Conservation (phyloP, 129 eudicot genomes). For the Rutidosis leptorrhynchoides region DNA sequence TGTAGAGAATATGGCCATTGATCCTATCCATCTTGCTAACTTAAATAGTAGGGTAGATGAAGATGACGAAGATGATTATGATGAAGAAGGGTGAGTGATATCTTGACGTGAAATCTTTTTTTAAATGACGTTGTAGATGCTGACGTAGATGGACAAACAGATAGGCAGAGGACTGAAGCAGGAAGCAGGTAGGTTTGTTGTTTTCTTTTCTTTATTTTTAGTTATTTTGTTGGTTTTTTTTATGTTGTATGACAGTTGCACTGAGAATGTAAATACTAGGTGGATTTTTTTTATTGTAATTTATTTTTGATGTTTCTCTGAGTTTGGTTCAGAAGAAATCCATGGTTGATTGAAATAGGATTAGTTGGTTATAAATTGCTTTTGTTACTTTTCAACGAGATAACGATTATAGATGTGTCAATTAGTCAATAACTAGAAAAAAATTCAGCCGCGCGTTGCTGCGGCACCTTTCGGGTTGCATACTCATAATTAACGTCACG, state of each 20-base stretch:
- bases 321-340: neutral
- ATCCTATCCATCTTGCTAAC: constrained; percentile 46
- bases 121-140: constrained; percentile 29
- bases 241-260: constrained; percentile 19
- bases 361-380: too few relatives aligned
- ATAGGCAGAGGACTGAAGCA: neutral
- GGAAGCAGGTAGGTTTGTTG: neutral
- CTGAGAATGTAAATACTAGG: constrained; percentile 20
- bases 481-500: too few relatives aligned
- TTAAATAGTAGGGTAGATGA: constrained; percentile 41
- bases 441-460: too few relatives aligned
- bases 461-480: too few relatives aligned
- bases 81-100: constrained; percentile 42
- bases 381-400: neutral
- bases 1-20: constrained; percentile 49
- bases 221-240: constrained; percentile 1
- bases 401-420: neutral
- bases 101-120: neutral
- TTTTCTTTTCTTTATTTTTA: neutral
- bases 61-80: constrained; percentile 73
- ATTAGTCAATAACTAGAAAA: neutral
- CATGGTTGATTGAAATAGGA: neutral
- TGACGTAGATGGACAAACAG: constrained; percentile 23
- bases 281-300: neutral
- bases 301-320: neutral